These are phyloP conservation scores for Zopfia rhizophila DNA, from an alignment of 2,329 filamentous ascomycete genomes.

Conservation along the genomic window DNA sequence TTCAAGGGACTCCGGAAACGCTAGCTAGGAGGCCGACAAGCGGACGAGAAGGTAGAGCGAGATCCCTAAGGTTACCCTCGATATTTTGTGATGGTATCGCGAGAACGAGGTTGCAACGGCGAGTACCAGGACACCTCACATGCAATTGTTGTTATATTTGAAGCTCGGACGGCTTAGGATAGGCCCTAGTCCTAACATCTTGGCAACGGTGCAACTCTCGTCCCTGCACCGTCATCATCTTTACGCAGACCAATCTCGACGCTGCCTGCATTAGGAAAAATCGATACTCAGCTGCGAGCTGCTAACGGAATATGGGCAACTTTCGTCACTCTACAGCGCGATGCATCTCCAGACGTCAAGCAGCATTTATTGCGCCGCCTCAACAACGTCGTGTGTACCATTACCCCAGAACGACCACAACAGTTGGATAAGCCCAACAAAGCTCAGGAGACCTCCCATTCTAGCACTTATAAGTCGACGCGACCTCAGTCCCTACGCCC, in stretches of 20 bases:
- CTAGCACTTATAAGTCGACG: background rate
- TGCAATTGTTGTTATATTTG: too few relatives aligned
- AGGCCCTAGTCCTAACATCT: too few relatives aligned
- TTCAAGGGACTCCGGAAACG: too few relatives aligned
- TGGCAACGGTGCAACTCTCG: too few relatives aligned
- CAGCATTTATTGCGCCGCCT: background rate
- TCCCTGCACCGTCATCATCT: too few relatives aligned
- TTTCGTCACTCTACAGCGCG: background rate
- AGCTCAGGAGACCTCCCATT: background rate
- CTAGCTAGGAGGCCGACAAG: too few relatives aligned
- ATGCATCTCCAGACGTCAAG: background rate
- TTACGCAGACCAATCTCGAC: background rate
- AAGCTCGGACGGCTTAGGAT: too few relatives aligned
- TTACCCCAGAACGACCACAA: background rate
- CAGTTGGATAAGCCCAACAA: background rate
- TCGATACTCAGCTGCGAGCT: background rate
- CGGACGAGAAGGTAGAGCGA: too few relatives aligned
- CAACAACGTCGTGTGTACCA: background rate
- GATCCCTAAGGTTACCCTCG: too few relatives aligned
- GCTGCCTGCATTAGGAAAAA: background rate
- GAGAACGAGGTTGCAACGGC: too few relatives aligned
- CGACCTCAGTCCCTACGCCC: background rate
- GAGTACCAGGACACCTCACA: too few relatives aligned
- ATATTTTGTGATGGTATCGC: too few relatives aligned
- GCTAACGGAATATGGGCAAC: background rate